Conservation (phyloP, 2,329 filamentous ascomycete genomes). For the Trichoderma sp. region DNA sequence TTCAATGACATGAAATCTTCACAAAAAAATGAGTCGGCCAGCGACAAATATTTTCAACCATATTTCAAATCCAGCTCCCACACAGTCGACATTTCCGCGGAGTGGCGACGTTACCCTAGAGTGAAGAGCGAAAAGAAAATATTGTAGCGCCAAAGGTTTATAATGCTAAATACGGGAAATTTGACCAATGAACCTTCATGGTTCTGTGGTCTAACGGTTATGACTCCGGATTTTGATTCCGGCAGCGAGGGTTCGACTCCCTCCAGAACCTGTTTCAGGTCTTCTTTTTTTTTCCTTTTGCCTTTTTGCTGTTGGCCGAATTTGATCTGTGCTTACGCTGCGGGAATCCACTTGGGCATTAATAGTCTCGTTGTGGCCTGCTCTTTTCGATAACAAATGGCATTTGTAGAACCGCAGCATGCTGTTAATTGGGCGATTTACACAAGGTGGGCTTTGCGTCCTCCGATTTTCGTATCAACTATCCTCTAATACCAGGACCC, state of each 20-base stretch:
- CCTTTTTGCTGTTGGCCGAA: not conserved
- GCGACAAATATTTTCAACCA: not conserved
- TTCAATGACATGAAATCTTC: not conserved
- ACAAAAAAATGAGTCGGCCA: not conserved
- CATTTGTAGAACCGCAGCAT: not conserved
- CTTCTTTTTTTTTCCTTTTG: not conserved
- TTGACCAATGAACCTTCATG: not conserved
- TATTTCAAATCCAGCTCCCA: not conserved
- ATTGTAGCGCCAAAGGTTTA: not conserved
- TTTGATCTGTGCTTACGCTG: not conserved
- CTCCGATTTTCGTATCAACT: not conserved
- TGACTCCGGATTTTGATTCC: conserved; percentile 26
- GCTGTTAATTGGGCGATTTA: not conserved
- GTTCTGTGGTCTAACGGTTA: conserved; percentile 25
- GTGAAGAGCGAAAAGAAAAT: not conserved
- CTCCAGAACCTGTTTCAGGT: conserved; percentile 19
- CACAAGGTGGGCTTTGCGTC: not conserved
- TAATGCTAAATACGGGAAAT: not conserved
- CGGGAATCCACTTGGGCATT: not conserved
- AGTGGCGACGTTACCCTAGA: not conserved
- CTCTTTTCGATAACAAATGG: not conserved
- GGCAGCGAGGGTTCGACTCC: conserved; percentile 25
- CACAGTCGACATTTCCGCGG: not conserved
- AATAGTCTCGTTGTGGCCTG: not conserved
- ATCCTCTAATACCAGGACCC: not conserved